A percentile compares a stretch with the other conserved stretches of the same genome.
phyloP scores from a whole-genome alignment of 2,329 filamentous ascomycete genomes.

The Mycogone perniciosa region DNA sequence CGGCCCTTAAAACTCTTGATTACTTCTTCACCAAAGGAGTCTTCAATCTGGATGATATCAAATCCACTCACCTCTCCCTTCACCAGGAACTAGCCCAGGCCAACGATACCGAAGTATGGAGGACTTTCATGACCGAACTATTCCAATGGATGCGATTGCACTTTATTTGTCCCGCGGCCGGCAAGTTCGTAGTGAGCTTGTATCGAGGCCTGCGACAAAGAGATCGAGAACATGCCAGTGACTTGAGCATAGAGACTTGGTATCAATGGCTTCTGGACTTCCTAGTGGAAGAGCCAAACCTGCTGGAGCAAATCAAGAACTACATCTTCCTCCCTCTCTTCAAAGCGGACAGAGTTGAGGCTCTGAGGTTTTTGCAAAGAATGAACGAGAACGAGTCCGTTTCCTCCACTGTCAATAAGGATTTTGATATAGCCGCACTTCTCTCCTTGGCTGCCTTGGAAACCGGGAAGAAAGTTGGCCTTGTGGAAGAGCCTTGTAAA shows the following conservation, averaged over 20 bases:
- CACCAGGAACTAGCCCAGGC: slow-evolving; percentile 21
- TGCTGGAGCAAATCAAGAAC: slow-evolving; percentile 57
- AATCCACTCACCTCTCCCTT: slow-evolving; percentile 36
- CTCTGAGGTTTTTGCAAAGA: slow-evolving; percentile 51
- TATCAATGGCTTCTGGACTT: slow-evolving; percentile 50
- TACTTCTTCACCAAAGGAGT: slow-evolving; percentile 58
- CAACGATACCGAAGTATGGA: slow-evolving; percentile 37
- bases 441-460: slow-evolving; percentile 63
- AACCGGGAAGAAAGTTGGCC: slow-evolving; percentile 61
- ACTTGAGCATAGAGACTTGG: slow-evolving; percentile 40
- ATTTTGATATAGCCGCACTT: slow-evolving; percentile 47
- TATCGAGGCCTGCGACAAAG: slow-evolving; percentile 41
- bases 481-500: slow-evolving; percentile 61
- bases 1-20: slow-evolving; percentile 60
- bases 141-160: slow-evolving; percentile 52
- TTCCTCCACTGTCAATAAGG: slow-evolving; percentile 37
- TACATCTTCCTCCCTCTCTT: slow-evolving; percentile 59
- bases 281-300: slow-evolving; percentile 41
- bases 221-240: slow-evolving; percentile 18
- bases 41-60: slow-evolving; percentile 42
- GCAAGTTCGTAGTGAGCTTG: slow-evolving; percentile 54
- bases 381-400: slow-evolving; percentile 48
- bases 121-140: slow-evolving; percentile 41
- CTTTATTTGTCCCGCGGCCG: slow-evolving; percentile 53
- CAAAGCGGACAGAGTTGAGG: slow-evolving; percentile 47